These are phyloP conservation scores for Colletotrichum australisinense DNA, from an alignment of 2,329 filamentous ascomycete species.

Conservation along the genomic window DNA sequence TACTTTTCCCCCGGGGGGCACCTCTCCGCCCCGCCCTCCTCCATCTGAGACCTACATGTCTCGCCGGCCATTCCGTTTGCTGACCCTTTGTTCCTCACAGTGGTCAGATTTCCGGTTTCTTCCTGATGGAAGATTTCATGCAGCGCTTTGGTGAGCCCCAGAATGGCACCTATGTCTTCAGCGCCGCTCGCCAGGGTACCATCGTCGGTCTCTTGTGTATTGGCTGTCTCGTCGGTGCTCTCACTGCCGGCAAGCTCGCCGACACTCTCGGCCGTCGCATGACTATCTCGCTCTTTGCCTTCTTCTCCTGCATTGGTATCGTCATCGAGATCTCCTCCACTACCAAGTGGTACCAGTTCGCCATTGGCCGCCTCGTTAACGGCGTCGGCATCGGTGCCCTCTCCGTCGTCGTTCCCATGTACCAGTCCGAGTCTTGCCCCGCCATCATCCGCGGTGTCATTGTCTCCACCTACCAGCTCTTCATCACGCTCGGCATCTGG, in stretches of 20 bases:
- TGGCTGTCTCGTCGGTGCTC: slow-evolving; percentile 68
- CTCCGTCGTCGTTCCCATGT: slow-evolving; percentile 75
- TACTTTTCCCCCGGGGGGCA: background rate
- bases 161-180: slow-evolving; percentile 59
- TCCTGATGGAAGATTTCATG: slow-evolving; percentile 68
- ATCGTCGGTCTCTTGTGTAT: slow-evolving; percentile 73
- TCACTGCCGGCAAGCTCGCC: slow-evolving; percentile 69
- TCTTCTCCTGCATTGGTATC: slow-evolving; percentile 73
- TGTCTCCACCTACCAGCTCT: slow-evolving; percentile 74
- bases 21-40: background rate
- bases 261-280: slow-evolving; percentile 71
- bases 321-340: slow-evolving; percentile 71
- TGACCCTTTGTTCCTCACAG: slow-evolving; percentile 42
- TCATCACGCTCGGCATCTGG: slow-evolving; percentile 77
- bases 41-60: background rate
- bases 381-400: slow-evolving; percentile 74
- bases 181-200: slow-evolving; percentile 69
- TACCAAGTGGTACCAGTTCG: slow-evolving; percentile 71
- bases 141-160: slow-evolving; percentile 62
- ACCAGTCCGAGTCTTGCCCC: slow-evolving; percentile 74
- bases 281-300: slow-evolving; percentile 71
- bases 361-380: slow-evolving; percentile 73
- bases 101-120: slow-evolving; percentile 72
- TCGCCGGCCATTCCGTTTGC: background rate
- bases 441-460: slow-evolving; percentile 73